A percentile compares a stretch with the other conserved stretches of the same genome.
These are phyloP conservation scores for Macrophomina tecta DNA, from an alignment of 2,329 filamentous ascomycete genomes.

Conservation along the genomic window DNA sequence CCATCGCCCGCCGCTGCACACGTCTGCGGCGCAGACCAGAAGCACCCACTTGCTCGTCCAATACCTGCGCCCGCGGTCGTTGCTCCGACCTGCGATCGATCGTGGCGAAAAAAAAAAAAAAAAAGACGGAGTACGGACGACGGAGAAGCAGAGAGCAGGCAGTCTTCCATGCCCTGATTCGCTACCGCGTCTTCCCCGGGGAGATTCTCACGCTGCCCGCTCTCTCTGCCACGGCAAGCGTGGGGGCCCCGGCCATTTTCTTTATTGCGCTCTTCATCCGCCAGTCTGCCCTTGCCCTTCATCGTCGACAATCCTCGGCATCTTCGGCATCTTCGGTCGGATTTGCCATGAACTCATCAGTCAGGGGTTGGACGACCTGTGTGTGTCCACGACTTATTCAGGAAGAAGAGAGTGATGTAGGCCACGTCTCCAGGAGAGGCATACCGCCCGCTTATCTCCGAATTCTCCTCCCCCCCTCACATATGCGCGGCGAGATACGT, in stretches of 20 bases:
- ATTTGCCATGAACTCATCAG: not conserved
- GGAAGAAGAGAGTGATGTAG: not conserved
- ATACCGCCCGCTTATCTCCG: not conserved
- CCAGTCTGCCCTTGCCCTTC: not conserved
- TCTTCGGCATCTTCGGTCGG: not conserved
- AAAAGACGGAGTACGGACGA: not conserved
- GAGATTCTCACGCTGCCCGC: too few relatives aligned
- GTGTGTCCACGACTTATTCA: not conserved
- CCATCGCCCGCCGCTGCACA: not conserved
- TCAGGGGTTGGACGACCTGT: not conserved
- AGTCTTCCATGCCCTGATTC: not conserved
- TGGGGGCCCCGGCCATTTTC: not conserved
- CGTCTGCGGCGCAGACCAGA: not conserved
- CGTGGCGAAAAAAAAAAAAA: not conserved
- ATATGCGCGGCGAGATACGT: not conserved
- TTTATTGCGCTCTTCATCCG: not conserved
- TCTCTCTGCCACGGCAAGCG: too few relatives aligned
- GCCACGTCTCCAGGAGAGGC: not conserved
- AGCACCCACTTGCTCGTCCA: not conserved
- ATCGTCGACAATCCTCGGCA: not conserved
- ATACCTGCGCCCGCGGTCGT: not conserved
- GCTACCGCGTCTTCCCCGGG: not conserved
- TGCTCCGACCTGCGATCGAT: slow-evolving; percentile 12
- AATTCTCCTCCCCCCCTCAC: not conserved
- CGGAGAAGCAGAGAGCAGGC: not conserved